Evolutionary conservation across 306 rosid species (phyloP).

Genomic region (Parietaria judaica): DNA sequence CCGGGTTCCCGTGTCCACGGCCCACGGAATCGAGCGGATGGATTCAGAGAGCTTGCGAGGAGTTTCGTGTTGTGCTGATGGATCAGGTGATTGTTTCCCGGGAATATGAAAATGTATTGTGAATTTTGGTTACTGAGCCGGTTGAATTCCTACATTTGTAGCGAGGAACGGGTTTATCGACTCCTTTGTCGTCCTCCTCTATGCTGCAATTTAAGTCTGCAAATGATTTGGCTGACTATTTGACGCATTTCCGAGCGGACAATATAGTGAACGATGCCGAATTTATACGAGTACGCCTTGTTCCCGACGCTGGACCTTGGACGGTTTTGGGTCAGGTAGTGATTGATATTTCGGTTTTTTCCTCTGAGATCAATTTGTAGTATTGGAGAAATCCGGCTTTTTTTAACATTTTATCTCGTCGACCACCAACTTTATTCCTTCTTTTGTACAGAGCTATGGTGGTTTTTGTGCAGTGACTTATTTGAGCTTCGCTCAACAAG

Average conservation of each 20-base stretch:
- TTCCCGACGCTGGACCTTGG: slow-evolving; percentile 88
- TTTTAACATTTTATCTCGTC: neutral
- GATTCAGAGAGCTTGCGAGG: slow-evolving; percentile 80
- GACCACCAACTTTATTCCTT: slow-evolving; percentile 19
- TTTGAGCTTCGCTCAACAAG: slow-evolving; percentile 89
- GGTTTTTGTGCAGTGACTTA: slow-evolving; percentile 93
- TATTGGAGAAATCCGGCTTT: neutral
- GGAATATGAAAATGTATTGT: no score
- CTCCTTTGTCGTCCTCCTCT: slow-evolving; percentile 78
- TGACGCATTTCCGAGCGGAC: slow-evolving; percentile 85
- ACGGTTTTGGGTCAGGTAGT: slow-evolving; percentile 89
- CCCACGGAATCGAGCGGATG: slow-evolving; percentile 90
- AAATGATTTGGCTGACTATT: slow-evolving; percentile 49
- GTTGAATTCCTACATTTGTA: slow-evolving; percentile 28
- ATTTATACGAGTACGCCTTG: slow-evolving; percentile 68
- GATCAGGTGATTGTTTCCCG: slow-evolving; percentile 64
- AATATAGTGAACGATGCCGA: slow-evolving; percentile 87
- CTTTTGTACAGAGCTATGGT: slow-evolving; percentile 64
- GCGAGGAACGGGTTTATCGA: slow-evolving; percentile 98
- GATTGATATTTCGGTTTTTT: neutral
- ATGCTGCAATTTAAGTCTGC: slow-evolving; percentile 70
- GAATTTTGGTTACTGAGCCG: no score
- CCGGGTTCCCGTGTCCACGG: slow-evolving; percentile 73
- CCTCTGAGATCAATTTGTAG: neutral
- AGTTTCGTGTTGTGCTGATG: slow-evolving; percentile 77